phyloP scores from a whole-genome alignment of 306 rosid genomes.

The Cicer pinnatifidum region DNA sequence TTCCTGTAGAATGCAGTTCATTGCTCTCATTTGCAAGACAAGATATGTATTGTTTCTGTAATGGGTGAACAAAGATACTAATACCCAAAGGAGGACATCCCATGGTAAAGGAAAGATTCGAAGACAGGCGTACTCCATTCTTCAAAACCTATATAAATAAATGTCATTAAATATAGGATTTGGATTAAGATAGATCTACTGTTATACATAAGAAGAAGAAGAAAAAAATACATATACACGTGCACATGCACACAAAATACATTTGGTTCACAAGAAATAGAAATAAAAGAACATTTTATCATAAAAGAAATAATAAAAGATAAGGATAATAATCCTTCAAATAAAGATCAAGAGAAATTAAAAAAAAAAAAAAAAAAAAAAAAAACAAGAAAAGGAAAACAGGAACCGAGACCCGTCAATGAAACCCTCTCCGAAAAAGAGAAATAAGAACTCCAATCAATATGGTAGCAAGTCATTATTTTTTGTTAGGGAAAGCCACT shows the following conservation, averaged over 20 bases:
- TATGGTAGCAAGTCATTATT: not conserved
- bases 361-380: not conserved
- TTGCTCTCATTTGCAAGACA: conserved; percentile 45
- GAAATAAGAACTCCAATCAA: conserved; percentile 17
- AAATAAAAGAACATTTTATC: not conserved
- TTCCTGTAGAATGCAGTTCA: conserved; percentile 43
- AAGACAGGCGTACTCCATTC: conserved; percentile 70
- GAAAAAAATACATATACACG: not conserved
- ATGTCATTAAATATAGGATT: conserved; percentile 19
- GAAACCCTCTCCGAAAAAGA: not conserved
- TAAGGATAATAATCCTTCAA: not conserved
- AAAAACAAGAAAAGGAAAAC: not conserved
- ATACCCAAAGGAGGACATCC: conserved; percentile 71
- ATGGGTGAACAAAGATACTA: conserved; percentile 55
- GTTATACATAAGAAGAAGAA: not conserved
- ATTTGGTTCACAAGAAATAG: not conserved
- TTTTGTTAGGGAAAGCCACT: conserved; percentile 9
- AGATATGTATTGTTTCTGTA: conserved; percentile 49
- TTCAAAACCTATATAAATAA: conserved; percentile 60
- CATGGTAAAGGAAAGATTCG: conserved; percentile 69
- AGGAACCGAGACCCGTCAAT: not conserved
- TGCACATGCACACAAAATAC: not conserved
- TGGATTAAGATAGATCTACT: conserved; percentile 12
- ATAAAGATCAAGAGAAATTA: not conserved
- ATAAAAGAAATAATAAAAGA: not conserved